These are phyloP conservation scores for Trichoderma citrinoviride DNA, from an alignment of 2,329 filamentous ascomycete genomes.

Conservation along the genomic window DNA sequence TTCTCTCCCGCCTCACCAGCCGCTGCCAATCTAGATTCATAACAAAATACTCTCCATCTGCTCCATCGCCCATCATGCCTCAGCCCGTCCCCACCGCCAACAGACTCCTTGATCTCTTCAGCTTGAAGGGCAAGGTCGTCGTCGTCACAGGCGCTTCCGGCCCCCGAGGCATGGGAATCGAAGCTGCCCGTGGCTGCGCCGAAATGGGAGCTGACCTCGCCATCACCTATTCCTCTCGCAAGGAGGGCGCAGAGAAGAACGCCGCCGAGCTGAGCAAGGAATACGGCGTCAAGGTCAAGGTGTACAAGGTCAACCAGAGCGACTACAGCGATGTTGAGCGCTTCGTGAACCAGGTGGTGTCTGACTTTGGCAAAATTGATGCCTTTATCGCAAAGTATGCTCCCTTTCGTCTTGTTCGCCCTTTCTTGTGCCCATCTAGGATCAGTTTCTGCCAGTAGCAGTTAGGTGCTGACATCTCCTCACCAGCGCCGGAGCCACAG, in stretches of 20 bases:
- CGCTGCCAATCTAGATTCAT: not conserved
- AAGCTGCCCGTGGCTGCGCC: slow-evolving; percentile 65
- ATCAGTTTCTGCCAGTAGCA: no score
- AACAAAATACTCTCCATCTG: not conserved
- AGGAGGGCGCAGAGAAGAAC: slow-evolving; percentile 65
- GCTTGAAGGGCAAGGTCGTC: slow-evolving; percentile 69
- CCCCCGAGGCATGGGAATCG: slow-evolving; percentile 67
- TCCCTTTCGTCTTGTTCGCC: slow-evolving; percentile 43
- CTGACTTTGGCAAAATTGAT: slow-evolving; percentile 72
- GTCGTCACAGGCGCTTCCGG: slow-evolving; percentile 69
- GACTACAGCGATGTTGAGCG: slow-evolving; percentile 51
- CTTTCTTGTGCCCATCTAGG: no score
- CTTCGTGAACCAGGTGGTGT: slow-evolving; percentile 61
- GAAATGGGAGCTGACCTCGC: slow-evolving; percentile 70
- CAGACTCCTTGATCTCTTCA: slow-evolving; percentile 65
- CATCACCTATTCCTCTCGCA: slow-evolving; percentile 69
- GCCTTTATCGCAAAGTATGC: slow-evolving; percentile 72
- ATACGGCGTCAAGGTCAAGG: slow-evolving; percentile 66
- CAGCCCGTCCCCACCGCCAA: slow-evolving; percentile 55
- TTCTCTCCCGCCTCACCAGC: not conserved
- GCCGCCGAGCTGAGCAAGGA: slow-evolving; percentile 61
- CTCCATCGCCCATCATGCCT: slow-evolving; percentile 45
- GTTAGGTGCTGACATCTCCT: not conserved
- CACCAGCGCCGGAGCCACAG: slow-evolving; percentile 61
- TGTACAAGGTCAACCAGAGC: slow-evolving; percentile 59